These are phyloP conservation scores for Thozetella sp. DNA, from an alignment of 495 filamentous ascomycete species.

Conservation along the genomic window DNA sequence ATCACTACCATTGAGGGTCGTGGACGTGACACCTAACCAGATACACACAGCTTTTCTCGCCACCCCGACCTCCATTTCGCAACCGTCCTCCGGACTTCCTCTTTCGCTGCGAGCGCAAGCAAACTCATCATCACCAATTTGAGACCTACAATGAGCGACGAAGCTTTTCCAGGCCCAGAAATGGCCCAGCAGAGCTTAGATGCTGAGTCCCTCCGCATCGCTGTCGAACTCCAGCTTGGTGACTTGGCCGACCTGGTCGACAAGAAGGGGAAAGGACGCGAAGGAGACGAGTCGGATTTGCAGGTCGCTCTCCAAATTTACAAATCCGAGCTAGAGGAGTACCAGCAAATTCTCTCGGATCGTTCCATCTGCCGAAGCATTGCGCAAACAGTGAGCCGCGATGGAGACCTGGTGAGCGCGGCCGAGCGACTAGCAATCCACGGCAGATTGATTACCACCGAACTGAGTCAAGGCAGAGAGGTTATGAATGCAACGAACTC, in stretches of 20 bases:
- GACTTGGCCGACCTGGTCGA: slow-evolving; percentile 23
- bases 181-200: too few species aligned
- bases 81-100: too few species aligned
- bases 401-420: slow-evolving; percentile 20
- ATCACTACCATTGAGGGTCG: too few species aligned
- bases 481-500: too few species aligned
- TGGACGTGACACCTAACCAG: too few species aligned
- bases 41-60: too few species aligned
- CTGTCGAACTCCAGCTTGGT: slow-evolving; percentile 33
- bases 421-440: slow-evolving; percentile 5
- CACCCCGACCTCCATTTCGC: too few species aligned
- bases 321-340: slow-evolving; percentile 23
- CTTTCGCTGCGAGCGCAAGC: too few species aligned
- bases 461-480: neutral
- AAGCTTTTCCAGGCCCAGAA: too few species aligned
- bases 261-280: slow-evolving; percentile 28
- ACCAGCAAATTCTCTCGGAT: slow-evolving; percentile 20
- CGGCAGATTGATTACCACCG: slow-evolving; percentile 20
- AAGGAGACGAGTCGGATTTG: slow-evolving; percentile 24
- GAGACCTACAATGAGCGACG: too few species aligned
- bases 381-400: slow-evolving; percentile 22
- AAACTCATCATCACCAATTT: too few species aligned
- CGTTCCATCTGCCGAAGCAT: slow-evolving; percentile 31
- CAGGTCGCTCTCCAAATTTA: slow-evolving; percentile 24
- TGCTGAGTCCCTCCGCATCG: too few species aligned